Evolutionary conservation across 768 basidiomycete species (phyloP).

Genomic region (Tylopilus rubrobrunneus): DNA sequence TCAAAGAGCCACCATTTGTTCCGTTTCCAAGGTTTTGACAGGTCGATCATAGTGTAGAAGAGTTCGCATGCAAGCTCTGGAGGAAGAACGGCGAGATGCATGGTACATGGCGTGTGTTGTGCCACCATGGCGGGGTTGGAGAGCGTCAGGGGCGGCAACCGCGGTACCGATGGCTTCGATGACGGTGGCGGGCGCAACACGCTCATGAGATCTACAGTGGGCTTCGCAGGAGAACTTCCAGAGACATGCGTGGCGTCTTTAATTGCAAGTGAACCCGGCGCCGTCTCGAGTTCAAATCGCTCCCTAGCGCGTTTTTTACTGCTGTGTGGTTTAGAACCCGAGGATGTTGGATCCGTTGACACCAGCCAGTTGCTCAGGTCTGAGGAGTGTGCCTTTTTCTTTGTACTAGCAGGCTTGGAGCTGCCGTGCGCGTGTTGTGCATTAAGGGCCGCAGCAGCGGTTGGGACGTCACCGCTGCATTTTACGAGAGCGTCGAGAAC

Average conservation of each 20-base stretch:
- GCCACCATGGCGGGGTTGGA: constrained; percentile 61
- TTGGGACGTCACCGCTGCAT: constrained; percentile 52
- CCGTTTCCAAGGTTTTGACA: constrained; percentile 58
- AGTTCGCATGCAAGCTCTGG: constrained; percentile 70
- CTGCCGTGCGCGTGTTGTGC: constrained; percentile 11
- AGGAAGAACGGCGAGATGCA: constrained; percentile 67
- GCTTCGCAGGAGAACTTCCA: constrained; percentile 27
- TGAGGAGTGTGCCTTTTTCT: constrained; percentile 47
- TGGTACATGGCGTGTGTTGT: constrained; percentile 69
- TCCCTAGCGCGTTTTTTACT: constrained; percentile 14
- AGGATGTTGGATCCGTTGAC: constrained; percentile 13
- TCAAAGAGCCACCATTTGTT: constrained; percentile 89
- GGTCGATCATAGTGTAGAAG: constrained; percentile 68
- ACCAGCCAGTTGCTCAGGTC: constrained; percentile 56
- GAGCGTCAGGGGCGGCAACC: constrained; percentile 59
- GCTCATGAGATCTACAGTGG: constrained; percentile 46
- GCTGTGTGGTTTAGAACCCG: constrained; percentile 20
- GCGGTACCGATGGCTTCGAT: constrained; percentile 29
- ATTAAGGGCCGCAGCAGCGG: constrained; percentile 43
- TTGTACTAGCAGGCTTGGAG: constrained; percentile 19
- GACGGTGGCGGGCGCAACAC: constrained; percentile 50
- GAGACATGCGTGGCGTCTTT: constrained; percentile 16
- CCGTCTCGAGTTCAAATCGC: not conserved
- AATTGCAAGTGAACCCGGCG: not conserved
- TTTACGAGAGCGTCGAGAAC: constrained; percentile 59